phyloP scores from a whole-genome alignment of 139 green algal genomes.

The Micractinium sp. region DNA sequence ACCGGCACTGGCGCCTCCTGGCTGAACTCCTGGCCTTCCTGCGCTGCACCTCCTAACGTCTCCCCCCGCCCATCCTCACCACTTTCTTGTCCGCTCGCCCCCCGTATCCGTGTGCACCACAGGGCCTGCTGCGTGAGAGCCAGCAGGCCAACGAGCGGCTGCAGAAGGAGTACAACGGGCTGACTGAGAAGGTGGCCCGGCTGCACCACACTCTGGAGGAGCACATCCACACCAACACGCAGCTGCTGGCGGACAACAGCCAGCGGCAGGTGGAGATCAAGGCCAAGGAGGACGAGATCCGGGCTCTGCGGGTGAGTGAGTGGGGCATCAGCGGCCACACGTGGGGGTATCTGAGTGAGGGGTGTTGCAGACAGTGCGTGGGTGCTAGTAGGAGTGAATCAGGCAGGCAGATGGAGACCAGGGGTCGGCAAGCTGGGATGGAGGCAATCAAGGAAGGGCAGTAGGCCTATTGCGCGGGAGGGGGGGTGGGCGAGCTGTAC shows the following conservation, averaged over 20 bases:
- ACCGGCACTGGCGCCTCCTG: too few species aligned
- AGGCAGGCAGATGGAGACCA: neutral
- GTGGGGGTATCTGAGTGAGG: neutral
- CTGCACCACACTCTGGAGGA: constrained; percentile 92
- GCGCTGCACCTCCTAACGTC: too few species aligned
- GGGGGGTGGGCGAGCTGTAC: too few species aligned
- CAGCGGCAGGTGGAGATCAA: constrained; percentile 87
- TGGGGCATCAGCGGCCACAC: neutral
- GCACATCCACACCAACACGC: constrained; percentile 88
- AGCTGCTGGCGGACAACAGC: constrained; percentile 86
- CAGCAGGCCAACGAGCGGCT: constrained; percentile 73
- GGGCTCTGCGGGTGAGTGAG: constrained; percentile 38
- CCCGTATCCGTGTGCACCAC: neutral
- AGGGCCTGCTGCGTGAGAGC: constrained; percentile 76
- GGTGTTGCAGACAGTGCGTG: neutral
- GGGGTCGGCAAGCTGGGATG: neutral
- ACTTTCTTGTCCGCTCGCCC: too few species aligned
- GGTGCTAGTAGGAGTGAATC: constrained; percentile 82
- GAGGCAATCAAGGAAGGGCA: too few species aligned
- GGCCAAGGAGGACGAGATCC: constrained; percentile 85
- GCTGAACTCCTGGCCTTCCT: too few species aligned
- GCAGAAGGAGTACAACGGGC: constrained; percentile 87
- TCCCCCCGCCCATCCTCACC: too few species aligned
- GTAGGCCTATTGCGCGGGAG: too few species aligned
- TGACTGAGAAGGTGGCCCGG: constrained; percentile 87